Percentiles rank a stretch among this genome's conserved stretches.
Conservation (phyloP, 1,284 basidiomycete genomes). For the Phlebopus sp. region DNA sequence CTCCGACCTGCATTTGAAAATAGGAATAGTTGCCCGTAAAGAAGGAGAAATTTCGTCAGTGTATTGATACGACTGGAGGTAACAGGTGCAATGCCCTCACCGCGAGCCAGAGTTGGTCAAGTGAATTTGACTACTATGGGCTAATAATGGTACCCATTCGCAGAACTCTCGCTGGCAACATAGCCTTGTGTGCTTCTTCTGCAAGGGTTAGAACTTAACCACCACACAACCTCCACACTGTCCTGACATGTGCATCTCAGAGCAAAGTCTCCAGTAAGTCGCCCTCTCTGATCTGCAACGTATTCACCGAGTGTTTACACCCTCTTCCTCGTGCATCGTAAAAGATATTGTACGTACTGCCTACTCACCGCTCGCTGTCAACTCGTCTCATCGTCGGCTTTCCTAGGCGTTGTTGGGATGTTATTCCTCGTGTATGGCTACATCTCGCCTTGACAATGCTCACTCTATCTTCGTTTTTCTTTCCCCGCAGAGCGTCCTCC, state of each 20-base stretch:
- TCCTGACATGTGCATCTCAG: constrained; percentile 6
- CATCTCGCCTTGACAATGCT: neutral
- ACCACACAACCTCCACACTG: neutral
- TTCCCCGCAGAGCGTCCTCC: constrained; percentile 14
- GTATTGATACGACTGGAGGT: too few species aligned
- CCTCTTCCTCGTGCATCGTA: neutral
- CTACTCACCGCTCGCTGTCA: neutral
- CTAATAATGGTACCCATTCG: constrained; percentile 2
- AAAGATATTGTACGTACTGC: constrained; percentile 18
- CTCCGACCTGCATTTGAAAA: too few species aligned
- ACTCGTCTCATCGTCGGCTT: too few species aligned
- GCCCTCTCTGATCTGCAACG: neutral
- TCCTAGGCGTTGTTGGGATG: constrained; percentile 19
- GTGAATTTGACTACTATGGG: neutral
- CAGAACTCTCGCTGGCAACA: neutral
- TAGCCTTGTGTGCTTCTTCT: neutral
- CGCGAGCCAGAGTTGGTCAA: too few species aligned
- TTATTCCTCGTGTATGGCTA: constrained; percentile 23
- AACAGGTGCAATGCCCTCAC: too few species aligned
- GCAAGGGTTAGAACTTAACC: neutral
- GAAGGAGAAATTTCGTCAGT: too few species aligned
- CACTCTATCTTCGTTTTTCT: neutral
- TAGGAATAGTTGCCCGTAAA: too few species aligned
- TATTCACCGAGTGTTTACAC: neutral
- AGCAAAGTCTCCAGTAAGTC: constrained; percentile 20